These are phyloP conservation scores for Dalbergia oliveri DNA, from an alignment of 306 rosid genomes.

Conservation along the genomic window DNA sequence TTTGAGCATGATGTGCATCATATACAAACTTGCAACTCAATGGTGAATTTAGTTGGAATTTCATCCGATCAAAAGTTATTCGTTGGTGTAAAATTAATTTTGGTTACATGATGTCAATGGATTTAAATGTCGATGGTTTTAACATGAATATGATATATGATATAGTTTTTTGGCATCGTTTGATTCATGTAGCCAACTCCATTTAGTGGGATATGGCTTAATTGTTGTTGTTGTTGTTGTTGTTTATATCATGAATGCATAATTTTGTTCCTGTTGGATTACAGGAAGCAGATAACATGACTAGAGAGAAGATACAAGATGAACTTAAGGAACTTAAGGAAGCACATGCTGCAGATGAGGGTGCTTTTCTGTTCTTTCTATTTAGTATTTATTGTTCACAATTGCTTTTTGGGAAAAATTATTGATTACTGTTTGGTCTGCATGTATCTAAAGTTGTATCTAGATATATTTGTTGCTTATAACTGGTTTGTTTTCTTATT, in stretches of 20 bases:
- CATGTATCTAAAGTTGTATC: constrained; percentile 3
- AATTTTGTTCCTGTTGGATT: constrained; percentile 43
- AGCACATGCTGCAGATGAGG: constrained; percentile 95
- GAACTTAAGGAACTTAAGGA: constrained; percentile 87
- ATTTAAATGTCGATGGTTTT: too few species aligned
- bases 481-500: constrained; percentile 41
- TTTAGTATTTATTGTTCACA: constrained; percentile 8
- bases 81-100: neutral
- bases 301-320: constrained; percentile 77
- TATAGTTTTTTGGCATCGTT: too few species aligned
- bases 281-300: constrained; percentile 86
- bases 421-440: constrained; percentile 13
- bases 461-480: neutral
- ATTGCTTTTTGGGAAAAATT: neutral
- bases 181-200: too few species aligned
- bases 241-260: neutral
- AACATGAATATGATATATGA: too few species aligned
- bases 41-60: constrained; percentile 16
- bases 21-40: neutral
- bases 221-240: neutral
- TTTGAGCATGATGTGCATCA: neutral
- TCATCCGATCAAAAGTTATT: constrained; percentile 18
- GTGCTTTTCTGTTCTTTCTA: constrained; percentile 49
- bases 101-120: constrained; percentile 4
- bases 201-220: too few species aligned